Evolutionary conservation across 2,329 filamentous ascomycete genomes (phyloP).

Genomic region (Cladosporium austrohemisphaericum): DNA sequence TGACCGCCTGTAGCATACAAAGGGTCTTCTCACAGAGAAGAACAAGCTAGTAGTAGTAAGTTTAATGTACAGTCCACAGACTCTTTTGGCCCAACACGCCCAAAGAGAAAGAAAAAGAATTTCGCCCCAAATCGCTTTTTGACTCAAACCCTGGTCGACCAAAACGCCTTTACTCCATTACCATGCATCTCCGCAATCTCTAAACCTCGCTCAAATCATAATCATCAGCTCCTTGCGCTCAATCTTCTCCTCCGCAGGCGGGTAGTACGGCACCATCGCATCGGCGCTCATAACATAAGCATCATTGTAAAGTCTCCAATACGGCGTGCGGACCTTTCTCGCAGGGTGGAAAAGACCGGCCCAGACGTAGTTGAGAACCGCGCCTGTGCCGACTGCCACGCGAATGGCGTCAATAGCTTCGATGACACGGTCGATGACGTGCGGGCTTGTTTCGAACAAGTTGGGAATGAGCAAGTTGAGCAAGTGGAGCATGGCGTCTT

Average conservation of each 20-base stretch:
- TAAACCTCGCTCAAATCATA: slow-evolving; percentile 18
- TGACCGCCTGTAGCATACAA: too few species aligned
- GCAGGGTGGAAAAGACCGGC: slow-evolving; percentile 96
- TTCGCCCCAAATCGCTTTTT: too few species aligned
- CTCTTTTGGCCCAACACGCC: too few species aligned
- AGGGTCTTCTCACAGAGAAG: too few species aligned
- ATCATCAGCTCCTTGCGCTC: slow-evolving; percentile 22
- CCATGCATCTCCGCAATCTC: too few species aligned
- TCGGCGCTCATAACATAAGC: slow-evolving; percentile 92
- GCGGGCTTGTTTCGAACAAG: slow-evolving; percentile 93
- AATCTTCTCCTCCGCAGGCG: slow-evolving; percentile 36
- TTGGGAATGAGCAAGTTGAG: slow-evolving; percentile 96
- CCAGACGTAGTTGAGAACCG: slow-evolving; percentile 98
- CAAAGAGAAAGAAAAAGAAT: too few species aligned
- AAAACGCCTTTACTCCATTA: too few species aligned
- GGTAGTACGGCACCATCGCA: slow-evolving; percentile 95
- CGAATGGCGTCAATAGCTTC: slow-evolving; percentile 96
- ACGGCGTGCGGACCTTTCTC: slow-evolving; percentile 87
- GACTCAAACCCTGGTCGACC: too few species aligned
- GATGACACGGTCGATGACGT: slow-evolving; percentile 96
- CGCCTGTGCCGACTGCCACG: slow-evolving; percentile 84
- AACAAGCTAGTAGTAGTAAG: too few species aligned
- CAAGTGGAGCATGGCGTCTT: slow-evolving; percentile 97
- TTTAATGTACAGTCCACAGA: too few species aligned
- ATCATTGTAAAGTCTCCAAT: slow-evolving; percentile 96